Evolutionary conservation across 73 alveolate genomes (phyloP).

Genomic region (Uronychia binucleata): DNA sequence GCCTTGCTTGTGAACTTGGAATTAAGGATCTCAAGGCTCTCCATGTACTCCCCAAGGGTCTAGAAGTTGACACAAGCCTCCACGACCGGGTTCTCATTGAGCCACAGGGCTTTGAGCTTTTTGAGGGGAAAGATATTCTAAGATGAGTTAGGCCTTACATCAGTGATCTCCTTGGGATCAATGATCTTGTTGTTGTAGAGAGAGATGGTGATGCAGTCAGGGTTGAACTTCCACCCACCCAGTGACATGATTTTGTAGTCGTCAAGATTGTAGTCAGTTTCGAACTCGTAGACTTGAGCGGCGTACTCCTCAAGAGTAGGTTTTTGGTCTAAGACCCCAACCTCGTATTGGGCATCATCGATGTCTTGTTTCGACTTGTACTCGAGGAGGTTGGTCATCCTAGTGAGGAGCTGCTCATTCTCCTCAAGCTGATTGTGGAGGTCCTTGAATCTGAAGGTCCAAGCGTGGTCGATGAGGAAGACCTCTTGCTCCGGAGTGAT

Average conservation of each 20-base stretch:
- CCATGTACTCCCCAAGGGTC: constrained; percentile 66
- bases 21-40: constrained; percentile 73
- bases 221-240: constrained; percentile 4
- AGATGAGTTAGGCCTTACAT: not conserved
- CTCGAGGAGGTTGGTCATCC: constrained; percentile 37
- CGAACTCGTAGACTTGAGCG: constrained; percentile 3
- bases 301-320: constrained; percentile 34
- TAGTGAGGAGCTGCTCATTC: constrained; percentile 47
- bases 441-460: constrained; percentile 90
- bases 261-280: constrained; percentile 28
- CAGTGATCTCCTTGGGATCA: constrained; percentile 57
- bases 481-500: constrained; percentile 71
- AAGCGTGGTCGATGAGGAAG: constrained; percentile 92
- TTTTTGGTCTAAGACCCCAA: constrained; percentile 16
- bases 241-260: constrained; percentile 33
- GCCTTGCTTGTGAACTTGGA: constrained; percentile 79
- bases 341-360: constrained; percentile 20
- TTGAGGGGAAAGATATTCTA: constrained; percentile 32
- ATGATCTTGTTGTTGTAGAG: constrained; percentile 45
- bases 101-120: constrained; percentile 81
- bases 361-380: constrained; percentile 43
- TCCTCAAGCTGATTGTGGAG: constrained; percentile 60
- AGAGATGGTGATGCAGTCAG: constrained; percentile 16
- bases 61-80: constrained; percentile 67
- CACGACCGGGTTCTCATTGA: constrained; percentile 80